Percentiles rank a stretch among this genome's conserved stretches.
Conservation (phyloP, 352 stramenopile species). For the Phytophthora pseudosyringae region DNA sequence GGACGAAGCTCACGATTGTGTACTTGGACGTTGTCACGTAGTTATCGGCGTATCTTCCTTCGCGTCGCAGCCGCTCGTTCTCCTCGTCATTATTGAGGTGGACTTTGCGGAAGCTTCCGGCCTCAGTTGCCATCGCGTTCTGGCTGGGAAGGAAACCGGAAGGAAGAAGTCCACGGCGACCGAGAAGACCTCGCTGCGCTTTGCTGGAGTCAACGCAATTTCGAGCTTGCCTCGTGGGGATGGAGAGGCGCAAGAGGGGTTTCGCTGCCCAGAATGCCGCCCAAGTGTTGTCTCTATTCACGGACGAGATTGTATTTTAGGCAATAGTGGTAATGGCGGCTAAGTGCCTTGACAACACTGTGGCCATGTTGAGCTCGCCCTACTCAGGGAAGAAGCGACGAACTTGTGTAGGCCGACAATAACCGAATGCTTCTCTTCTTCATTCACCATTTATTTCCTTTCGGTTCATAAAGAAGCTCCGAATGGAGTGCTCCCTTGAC, state of each 20-base stretch:
- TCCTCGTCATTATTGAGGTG: conserved; percentile 69
- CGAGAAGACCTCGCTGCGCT: not conserved
- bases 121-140: conserved; percentile 17
- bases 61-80: conserved; percentile 57
- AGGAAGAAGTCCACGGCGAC: not conserved
- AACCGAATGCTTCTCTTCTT: too few species aligned
- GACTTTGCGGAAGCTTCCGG: conserved; percentile 54
- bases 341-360: not conserved
- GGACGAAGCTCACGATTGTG: conserved; percentile 93
- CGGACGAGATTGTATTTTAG: conserved; percentile 11
- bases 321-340: not conserved
- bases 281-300: conserved; percentile 10
- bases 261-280: conserved; percentile 3
- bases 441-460: too few species aligned
- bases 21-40: conserved; percentile 93
- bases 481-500: too few species aligned
- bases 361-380: not conserved
- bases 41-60: conserved; percentile 68
- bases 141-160: conserved; percentile 1
- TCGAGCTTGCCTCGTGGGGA: conserved; percentile 1
- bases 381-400: not conserved
- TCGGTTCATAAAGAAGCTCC: too few species aligned
- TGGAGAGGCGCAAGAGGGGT: conserved; percentile 27
- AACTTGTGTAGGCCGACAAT: not conserved
- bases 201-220: conserved; percentile 3